phyloP scores from a whole-genome alignment of 108 stramenopile species.

The Nitzschia inconspicua region DNA sequence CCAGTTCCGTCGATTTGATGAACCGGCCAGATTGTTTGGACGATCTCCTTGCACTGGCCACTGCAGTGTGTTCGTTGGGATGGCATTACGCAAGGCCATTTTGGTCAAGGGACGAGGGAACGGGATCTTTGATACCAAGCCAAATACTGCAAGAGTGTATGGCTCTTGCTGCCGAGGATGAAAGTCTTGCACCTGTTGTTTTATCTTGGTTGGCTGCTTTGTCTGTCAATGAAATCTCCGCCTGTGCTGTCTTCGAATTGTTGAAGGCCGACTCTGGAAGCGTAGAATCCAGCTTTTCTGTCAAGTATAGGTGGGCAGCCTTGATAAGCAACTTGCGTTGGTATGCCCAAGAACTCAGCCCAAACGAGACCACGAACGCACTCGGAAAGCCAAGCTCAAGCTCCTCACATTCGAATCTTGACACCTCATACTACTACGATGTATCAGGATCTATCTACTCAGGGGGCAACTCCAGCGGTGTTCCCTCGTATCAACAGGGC shows the following conservation, averaged over 20 bases:
- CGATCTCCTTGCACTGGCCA: conserved; percentile 73
- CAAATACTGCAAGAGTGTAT: conserved; percentile 48
- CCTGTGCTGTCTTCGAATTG: conserved; percentile 43
- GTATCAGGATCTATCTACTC: too few relatives aligned
- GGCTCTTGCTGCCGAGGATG: conserved; percentile 41
- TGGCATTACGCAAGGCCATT: conserved; percentile 54
- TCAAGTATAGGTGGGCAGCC: too few relatives aligned
- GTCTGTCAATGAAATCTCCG: conserved; percentile 42
- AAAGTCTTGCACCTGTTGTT: conserved; percentile 49
- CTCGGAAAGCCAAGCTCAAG: neutral
- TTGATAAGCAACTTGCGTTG: conserved; percentile 46
- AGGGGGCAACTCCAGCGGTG: conserved; percentile 23
- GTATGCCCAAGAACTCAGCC: conserved; percentile 67
- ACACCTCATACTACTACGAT: conserved; percentile 77
- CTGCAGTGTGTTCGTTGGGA: conserved; percentile 50
- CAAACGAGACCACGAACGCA: conserved; percentile 10
- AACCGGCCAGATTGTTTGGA: conserved; percentile 82
- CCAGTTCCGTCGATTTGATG: conserved; percentile 63
- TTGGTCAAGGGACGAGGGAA: conserved; percentile 43
- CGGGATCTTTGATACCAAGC: conserved; percentile 37
- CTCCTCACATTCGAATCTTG: neutral
- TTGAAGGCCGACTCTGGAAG: conserved; percentile 22
- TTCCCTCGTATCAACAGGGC: conserved; percentile 1
- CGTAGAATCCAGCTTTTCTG: neutral
- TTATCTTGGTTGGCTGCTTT: conserved; percentile 69